Conservation (phyloP, 805 yeast species). For the Komagataella phaffii region DNA sequence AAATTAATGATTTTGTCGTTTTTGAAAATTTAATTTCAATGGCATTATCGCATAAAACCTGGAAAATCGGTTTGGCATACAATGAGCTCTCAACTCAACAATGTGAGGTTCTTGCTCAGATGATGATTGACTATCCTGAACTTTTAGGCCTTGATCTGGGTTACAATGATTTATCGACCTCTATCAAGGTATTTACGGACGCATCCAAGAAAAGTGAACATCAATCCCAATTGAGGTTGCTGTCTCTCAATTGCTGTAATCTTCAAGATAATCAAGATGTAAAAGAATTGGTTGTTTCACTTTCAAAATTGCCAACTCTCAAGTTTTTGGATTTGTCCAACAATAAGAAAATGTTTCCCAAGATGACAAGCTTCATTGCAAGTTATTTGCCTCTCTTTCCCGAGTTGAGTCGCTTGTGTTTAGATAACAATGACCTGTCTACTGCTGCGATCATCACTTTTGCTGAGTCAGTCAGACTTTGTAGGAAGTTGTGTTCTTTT, state of each 20-base stretch:
- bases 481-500: constrained; percentile 52
- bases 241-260: constrained; percentile 57
- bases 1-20: constrained; percentile 38
- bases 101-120: constrained; percentile 37
- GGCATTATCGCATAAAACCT: constrained; percentile 42
- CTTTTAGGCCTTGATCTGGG: constrained; percentile 73
- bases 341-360: constrained; percentile 55
- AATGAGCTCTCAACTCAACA: constrained; percentile 54
- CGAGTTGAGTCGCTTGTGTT: constrained; percentile 48
- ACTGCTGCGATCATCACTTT: constrained; percentile 42
- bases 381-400: constrained; percentile 58
- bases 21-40: constrained; percentile 42
- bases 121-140: constrained; percentile 33
- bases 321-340: constrained; percentile 67
- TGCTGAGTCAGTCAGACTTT: constrained; percentile 57
- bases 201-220: constrained; percentile 8
- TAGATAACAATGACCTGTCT: constrained; percentile 54
- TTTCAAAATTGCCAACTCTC: constrained; percentile 43
- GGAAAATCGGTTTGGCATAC: constrained; percentile 65
- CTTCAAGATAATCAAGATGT: constrained; percentile 38
- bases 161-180: constrained; percentile 51
- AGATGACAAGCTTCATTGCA: constrained; percentile 40
- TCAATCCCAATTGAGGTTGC: constrained; percentile 23
- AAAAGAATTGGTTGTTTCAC: constrained; percentile 30
- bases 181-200: constrained; percentile 24